Percentiles rank a stretch among this genome's conserved stretches.
These are phyloP conservation scores for Ceratocystiopsis sp. DNA, from an alignment of 2,329 filamentous ascomycete species.

Conservation along the genomic window DNA sequence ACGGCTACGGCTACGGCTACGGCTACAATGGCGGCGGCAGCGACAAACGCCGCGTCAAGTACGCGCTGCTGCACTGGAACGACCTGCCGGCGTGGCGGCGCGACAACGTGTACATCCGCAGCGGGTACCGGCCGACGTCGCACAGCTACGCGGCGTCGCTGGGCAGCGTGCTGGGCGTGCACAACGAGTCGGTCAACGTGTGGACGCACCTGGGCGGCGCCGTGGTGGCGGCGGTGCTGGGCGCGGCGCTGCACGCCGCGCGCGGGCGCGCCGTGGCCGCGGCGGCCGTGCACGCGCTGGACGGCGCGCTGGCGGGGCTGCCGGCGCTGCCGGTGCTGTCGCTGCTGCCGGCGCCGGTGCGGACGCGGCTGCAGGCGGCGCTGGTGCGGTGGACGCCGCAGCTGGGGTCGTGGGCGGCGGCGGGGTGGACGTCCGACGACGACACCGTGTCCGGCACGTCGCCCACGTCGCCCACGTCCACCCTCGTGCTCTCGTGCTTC, in stretches of 20 bases:
- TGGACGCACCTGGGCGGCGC: slow-evolving; percentile 51
- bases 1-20: slow-evolving; percentile 17
- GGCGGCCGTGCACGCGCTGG: not conserved
- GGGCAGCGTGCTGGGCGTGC: slow-evolving; percentile 32
- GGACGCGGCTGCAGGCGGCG: not conserved
- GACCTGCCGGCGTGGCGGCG: slow-evolving; percentile 41
- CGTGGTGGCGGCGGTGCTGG: slow-evolving; percentile 34
- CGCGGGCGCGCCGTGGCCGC: not conserved
- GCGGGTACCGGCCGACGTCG: slow-evolving; percentile 35
- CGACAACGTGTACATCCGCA: slow-evolving; percentile 38
- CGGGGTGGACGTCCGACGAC: not conserved
- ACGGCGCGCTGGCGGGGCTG: not conserved
- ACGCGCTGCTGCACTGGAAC: slow-evolving; percentile 33
- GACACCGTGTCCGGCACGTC: slow-evolving; percentile 20
- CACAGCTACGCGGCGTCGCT: slow-evolving; percentile 30
- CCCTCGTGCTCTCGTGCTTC: slow-evolving; percentile 62
- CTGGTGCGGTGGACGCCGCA: too few relatives aligned
- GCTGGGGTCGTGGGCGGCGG: too few relatives aligned
- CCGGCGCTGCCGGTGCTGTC: not conserved
- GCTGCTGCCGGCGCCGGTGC: not conserved
- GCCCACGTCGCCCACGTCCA: slow-evolving; percentile 41
- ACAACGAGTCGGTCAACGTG: slow-evolving; percentile 48
- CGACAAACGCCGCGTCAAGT: slow-evolving; percentile 6
- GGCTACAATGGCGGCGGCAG: not conserved
- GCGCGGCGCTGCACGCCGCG: slow-evolving; percentile 32